Base-by-base conservation (phyloP, 768 basidiomycete genomes). In the Kwoniella dejecticola region DNA sequence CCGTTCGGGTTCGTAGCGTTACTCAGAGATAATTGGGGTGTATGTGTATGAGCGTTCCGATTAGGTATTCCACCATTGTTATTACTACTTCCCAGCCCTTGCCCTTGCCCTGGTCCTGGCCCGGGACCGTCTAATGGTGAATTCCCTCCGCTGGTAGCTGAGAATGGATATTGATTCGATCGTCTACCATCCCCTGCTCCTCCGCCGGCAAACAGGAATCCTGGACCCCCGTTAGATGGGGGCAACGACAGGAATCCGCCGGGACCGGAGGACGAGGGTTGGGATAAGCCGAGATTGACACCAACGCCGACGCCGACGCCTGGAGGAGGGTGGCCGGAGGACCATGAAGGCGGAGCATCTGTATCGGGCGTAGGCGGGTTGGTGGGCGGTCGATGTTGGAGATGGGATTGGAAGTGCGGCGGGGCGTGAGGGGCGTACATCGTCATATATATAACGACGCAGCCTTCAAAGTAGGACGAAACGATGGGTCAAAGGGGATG, bases 351-450 rank as follows among this genome's bases (percentile, higher is more conserved):
- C 4, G 33, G 33, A 36, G 19, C 45, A 29, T 60, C 53, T 19
- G 45, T 60, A 31, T 67, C 66, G 21, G 66, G 66, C 17, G 66
- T 67, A 2, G 61, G 33, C 15, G 66, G 62, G 2, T 50, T 60
- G 13, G 66, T 67, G n/a, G 66, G 66, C 3, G 66, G 66, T 53
- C 66, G 62, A 47, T 55, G 60, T 23, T 49, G 44, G 23, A 52
- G 49, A 38, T 38, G 31, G 30, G 41, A 33, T 19, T 50, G 49
- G 19, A 60, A 41, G 29, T 60, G 58, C 7, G 50, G 58, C 26
- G 58, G 58, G 5, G 58, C 49, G 41, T 60, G 58, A 46, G 45
- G 56, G 17, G 56, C 56, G 46, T 57, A 57, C 56, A 57, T 57
- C 26, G 15, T 47, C 41, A 48, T 8, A 12, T 3, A 29, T 26